These are phyloP conservation scores for Solanum infundibuliforme DNA, from an alignment of 257 asterid species.

Conservation along the genomic window DNA sequence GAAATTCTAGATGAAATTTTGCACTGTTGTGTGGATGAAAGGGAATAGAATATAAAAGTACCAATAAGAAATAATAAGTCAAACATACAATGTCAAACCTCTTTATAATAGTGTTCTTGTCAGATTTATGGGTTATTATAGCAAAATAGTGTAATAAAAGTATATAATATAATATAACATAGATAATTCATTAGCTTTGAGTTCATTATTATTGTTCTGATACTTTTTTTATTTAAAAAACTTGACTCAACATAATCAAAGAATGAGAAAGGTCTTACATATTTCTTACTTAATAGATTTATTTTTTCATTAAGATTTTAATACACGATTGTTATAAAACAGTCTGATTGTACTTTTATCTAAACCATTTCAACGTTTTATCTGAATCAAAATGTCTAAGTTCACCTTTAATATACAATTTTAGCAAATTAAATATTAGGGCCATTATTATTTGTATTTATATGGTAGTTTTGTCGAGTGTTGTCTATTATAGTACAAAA, in stretches of 20 bases:
- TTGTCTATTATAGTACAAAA: background rate
- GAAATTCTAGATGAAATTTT: background rate
- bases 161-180: background rate
- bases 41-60: background rate
- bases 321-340: too few species aligned
- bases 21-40: background rate
- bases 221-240: background rate
- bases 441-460: background rate
- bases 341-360: background rate
- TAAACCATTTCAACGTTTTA: too few species aligned
- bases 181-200: background rate
- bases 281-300: background rate
- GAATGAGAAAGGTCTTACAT: background rate
- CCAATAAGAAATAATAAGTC: background rate
- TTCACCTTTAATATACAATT: background rate
- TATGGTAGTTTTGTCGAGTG: background rate
- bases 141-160: background rate
- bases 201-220: background rate
- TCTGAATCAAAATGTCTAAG: background rate
- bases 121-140: background rate
- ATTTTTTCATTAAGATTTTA: background rate
- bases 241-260: background rate
- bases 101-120: background rate
- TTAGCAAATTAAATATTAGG: background rate
- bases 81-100: background rate